A percentile compares a stretch with the other conserved stretches of the same genome.
phyloP scores from a whole-genome alignment of 768 basidiomycete species.

The Sarcomyxa edulis region DNA sequence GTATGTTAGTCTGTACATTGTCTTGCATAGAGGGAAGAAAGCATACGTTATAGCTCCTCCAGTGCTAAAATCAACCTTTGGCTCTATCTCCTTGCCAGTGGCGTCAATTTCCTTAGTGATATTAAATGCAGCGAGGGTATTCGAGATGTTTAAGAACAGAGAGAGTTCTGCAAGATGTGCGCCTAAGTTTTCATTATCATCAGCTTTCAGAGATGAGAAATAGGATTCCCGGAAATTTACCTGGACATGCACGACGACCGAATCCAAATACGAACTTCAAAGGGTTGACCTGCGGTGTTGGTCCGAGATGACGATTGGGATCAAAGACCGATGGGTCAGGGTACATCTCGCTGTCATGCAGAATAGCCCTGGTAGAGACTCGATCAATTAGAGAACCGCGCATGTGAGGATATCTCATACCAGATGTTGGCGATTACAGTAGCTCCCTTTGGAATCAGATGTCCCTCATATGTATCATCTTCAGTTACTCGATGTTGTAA shows the following conservation, averaged over 20 bases:
- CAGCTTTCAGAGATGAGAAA: too few relatives aligned
- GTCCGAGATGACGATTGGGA: constrained; percentile 38
- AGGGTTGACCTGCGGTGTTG: not conserved
- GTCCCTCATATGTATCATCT: constrained; percentile 41
- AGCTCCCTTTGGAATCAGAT: constrained; percentile 35
- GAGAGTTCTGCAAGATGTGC: constrained; percentile 48
- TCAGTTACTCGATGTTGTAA: constrained; percentile 47
- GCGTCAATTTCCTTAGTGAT: constrained; percentile 39
- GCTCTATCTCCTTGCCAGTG: too few relatives aligned
- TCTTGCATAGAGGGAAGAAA: too few relatives aligned
- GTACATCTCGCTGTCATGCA: constrained; percentile 43
- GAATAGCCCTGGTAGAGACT: constrained; percentile 38
- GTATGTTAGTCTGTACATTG: too few relatives aligned
- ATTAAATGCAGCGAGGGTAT: constrained; percentile 43
- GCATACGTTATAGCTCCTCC: too few relatives aligned
- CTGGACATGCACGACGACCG: constrained; percentile 42
- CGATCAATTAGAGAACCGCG: not conserved
- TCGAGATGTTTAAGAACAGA: constrained; percentile 36
- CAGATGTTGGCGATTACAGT: not conserved
- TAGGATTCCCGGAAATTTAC: too few relatives aligned
- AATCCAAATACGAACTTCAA: too few relatives aligned
- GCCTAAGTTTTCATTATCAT: too few relatives aligned
- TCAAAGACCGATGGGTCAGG: constrained; percentile 44
- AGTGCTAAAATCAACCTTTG: too few relatives aligned
- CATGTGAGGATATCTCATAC: not conserved